phyloP scores from a whole-genome alignment of 2,329 filamentous ascomycete genomes.

The Metarhizium sp. region DNA sequence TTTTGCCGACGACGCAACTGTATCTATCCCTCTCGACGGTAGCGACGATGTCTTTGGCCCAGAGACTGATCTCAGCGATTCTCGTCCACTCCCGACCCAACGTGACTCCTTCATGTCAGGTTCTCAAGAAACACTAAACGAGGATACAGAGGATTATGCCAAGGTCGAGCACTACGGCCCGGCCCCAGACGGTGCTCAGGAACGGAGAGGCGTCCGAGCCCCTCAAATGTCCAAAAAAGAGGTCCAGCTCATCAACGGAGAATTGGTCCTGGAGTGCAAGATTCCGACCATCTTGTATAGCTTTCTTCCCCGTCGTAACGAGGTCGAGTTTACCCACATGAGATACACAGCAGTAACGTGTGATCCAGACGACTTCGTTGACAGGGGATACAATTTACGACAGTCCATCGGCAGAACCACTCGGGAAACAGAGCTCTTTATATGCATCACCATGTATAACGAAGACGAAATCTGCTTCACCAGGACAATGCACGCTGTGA shows the following conservation, averaged over 20 bases:
- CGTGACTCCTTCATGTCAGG: constrained; percentile 46
- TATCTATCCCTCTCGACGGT: constrained; percentile 58
- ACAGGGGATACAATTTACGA: constrained; percentile 81
- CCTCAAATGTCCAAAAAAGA: constrained; percentile 90
- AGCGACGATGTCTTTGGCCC: constrained; percentile 70
- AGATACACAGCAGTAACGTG: constrained; percentile 98
- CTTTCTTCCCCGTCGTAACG: constrained; percentile 85
- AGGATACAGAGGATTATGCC: constrained; percentile 29
- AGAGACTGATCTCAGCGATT: constrained; percentile 42
- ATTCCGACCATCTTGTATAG: constrained; percentile 98
- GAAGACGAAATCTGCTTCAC: constrained; percentile 96
- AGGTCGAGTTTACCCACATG: constrained; percentile 97
- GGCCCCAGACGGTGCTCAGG: constrained; percentile 78
- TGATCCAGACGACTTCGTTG: constrained; percentile 88
- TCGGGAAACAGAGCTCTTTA: constrained; percentile 90
- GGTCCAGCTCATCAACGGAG: constrained; percentile 92
- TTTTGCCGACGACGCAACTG: constrained; percentile 59
- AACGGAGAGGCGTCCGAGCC: constrained; percentile 74
- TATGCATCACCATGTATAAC: constrained; percentile 98
- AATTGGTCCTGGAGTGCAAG: constrained; percentile 96
- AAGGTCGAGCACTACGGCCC: constrained; percentile 78
- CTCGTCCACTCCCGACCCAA: constrained; percentile 40
- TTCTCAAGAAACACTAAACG: constrained; percentile 47
- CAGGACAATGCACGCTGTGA: constrained; percentile 95
- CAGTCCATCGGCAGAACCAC: constrained; percentile 78